These are phyloP conservation scores for Sechiopsis laciniata DNA, from an alignment of 306 rosid species.

Conservation along the genomic window DNA sequence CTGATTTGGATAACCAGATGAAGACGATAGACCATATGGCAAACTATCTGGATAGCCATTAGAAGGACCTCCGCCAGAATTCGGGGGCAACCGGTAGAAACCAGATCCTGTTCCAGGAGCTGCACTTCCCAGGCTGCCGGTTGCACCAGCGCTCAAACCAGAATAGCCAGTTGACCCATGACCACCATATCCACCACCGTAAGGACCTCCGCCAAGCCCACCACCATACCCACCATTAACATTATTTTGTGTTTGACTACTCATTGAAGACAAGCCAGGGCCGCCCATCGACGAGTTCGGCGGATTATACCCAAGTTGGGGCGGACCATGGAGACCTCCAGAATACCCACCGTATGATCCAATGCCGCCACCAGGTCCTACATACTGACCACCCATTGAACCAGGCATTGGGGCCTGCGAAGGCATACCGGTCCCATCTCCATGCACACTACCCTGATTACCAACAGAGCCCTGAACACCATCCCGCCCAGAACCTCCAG, in stretches of 20 bases:
- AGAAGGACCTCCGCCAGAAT: conserved; percentile 56
- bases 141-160: conserved; percentile 21
- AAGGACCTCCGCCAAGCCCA: conserved; percentile 56
- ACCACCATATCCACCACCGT: conserved; percentile 57
- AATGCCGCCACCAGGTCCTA: conserved; percentile 46
- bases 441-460: conserved; percentile 36
- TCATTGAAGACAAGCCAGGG: conserved; percentile 36
- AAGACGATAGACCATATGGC: conserved; percentile 50
- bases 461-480: conserved; percentile 44
- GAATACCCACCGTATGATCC: conserved; percentile 66
- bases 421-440: conserved; percentile 31
- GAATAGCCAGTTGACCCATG: conserved; percentile 38
- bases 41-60: conserved; percentile 70
- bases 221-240: conserved; percentile 56
- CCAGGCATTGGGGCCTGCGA: conserved; percentile 40
- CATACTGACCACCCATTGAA: conserved; percentile 43
- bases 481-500: conserved; percentile 32
- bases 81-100: conserved; percentile 61
- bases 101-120: conserved; percentile 41
- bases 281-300: conserved; percentile 48
- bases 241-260: conserved; percentile 49
- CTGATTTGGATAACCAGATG: conserved; percentile 58
- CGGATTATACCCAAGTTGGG: conserved; percentile 53
- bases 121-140: conserved; percentile 24
- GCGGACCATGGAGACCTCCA: conserved; percentile 56